Percentiles rank a stretch among this genome's conserved stretches.
phyloP scores from a whole-genome alignment of 805 yeast genomes.

The Saturnispora ahearnii region DNA sequence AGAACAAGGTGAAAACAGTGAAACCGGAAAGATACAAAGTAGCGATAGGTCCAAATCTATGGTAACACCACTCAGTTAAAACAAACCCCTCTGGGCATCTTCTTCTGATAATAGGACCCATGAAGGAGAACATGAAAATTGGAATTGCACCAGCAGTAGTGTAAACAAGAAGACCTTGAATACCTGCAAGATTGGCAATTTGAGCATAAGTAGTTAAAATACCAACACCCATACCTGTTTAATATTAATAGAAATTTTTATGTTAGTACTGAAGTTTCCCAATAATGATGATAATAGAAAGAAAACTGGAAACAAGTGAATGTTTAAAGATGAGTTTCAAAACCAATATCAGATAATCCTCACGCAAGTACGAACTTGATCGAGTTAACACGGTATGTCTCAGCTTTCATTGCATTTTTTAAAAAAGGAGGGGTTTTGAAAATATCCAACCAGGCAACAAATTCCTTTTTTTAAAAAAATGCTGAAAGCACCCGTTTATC shows the following conservation, averaged over 20 bases:
- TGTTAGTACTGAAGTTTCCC: constrained; percentile 9
- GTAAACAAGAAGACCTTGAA: constrained; percentile 81
- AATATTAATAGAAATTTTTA: constrained; percentile 9
- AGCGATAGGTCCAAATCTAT: constrained; percentile 64
- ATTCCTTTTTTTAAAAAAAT: not conserved
- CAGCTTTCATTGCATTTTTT: constrained; percentile 65
- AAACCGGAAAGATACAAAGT: constrained; percentile 71
- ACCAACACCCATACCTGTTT: constrained; percentile 78
- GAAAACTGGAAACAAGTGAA: not conserved
- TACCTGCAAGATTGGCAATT: constrained; percentile 76
- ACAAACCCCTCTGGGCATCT: constrained; percentile 87
- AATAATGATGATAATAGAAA: too few species aligned
- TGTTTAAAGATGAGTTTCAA: not conserved
- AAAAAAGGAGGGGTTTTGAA: not conserved
- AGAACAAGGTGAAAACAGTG: constrained; percentile 74
- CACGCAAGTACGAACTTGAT: constrained; percentile 79
- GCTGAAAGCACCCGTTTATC: constrained; percentile 38
- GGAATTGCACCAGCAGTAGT: constrained; percentile 76
- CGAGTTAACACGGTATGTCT: constrained; percentile 75
- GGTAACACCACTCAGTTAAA: constrained; percentile 89
- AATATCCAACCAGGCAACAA: not conserved
- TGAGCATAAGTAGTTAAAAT: constrained; percentile 77
- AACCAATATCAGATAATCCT: constrained; percentile 42
- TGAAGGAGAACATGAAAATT: constrained; percentile 67
- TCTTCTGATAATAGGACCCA: constrained; percentile 73